phyloP scores from a whole-genome alignment of 2,329 filamentous ascomycete species.

The Colletotrichum orbiculare region DNA sequence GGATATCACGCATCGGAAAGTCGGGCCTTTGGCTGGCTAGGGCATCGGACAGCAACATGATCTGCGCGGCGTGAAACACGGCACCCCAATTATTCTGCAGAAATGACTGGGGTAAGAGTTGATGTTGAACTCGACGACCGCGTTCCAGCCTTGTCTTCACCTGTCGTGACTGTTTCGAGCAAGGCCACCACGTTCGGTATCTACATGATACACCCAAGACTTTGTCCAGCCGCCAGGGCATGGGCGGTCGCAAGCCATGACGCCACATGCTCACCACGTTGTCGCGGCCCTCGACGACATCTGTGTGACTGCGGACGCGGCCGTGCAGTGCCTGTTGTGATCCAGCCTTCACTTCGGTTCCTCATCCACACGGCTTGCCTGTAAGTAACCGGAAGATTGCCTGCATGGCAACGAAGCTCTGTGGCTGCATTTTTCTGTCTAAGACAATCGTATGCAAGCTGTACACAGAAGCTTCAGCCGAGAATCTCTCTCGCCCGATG shows the following conservation, averaged over 20 bases:
- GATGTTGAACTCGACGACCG: conserved; percentile 6
- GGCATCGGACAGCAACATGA: conserved; percentile 24
- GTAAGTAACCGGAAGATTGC: conserved; percentile 34
- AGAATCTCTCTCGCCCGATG: not conserved
- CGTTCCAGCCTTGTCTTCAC: conserved; percentile 10
- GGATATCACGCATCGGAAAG: too few relatives aligned
- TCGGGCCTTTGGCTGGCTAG: too few relatives aligned
- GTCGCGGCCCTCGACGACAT: not conserved
- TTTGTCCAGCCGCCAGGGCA: too few relatives aligned
- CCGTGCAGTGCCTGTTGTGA: conserved; percentile 15
- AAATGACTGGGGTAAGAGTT: not conserved
- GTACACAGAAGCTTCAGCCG: conserved; percentile 19
- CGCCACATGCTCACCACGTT: not conserved
- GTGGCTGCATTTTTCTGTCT: conserved; percentile 29
- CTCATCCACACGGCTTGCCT: conserved; percentile 17
- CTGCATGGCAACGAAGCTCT: conserved; percentile 25
- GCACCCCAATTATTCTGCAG: conserved; percentile 2
- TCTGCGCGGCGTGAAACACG: conserved; percentile 26
- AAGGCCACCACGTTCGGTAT: conserved; percentile 7
- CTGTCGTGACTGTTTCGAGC: conserved; percentile 28
- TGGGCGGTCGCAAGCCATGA: too few relatives aligned
- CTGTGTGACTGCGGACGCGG: conserved; percentile 25
- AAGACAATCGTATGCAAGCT: conserved; percentile 23
- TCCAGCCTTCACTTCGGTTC: conserved; percentile 20
- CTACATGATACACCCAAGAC: too few relatives aligned